Evolutionary conservation across 208 protist species (phyloP).

Genomic region (Wallacemonas sp.): DNA sequence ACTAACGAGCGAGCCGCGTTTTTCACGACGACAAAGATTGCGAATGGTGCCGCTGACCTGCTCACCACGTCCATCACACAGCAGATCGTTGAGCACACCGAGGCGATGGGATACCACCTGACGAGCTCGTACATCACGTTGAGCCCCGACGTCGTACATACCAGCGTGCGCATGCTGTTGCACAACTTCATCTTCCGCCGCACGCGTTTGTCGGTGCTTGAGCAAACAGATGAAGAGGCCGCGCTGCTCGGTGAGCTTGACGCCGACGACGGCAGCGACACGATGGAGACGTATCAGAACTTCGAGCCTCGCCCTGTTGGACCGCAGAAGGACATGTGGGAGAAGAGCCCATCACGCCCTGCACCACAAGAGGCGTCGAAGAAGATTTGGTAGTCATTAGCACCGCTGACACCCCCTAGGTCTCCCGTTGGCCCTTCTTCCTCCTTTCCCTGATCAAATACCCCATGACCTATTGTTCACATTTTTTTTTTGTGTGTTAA

Average conservation of each 20-base stretch:
- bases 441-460: too few relatives aligned
- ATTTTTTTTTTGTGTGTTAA: background rate
- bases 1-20: slow-evolving; percentile 85
- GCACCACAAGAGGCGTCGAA: slow-evolving; percentile 26
- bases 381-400: slow-evolving; percentile 32
- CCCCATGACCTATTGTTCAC: slow-evolving; percentile 9
- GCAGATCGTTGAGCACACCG: slow-evolving; percentile 81
- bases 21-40: slow-evolving; percentile 86
- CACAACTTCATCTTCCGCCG: slow-evolving; percentile 88
- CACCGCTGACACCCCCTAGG: background rate
- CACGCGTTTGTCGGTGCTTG: slow-evolving; percentile 41
- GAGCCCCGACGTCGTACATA: slow-evolving; percentile 84
- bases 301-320: slow-evolving; percentile 60
- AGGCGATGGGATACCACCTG: slow-evolving; percentile 78
- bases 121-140: slow-evolving; percentile 79
- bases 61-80: slow-evolving; percentile 85
- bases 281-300: slow-evolving; percentile 69
- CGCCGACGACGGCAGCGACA: slow-evolving; percentile 33
- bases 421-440: too few relatives aligned
- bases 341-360: slow-evolving; percentile 28
- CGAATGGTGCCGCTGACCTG: slow-evolving; percentile 83
- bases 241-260: slow-evolving; percentile 28
- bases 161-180: slow-evolving; percentile 85
- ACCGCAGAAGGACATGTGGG: slow-evolving; percentile 46
- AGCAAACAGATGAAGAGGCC: slow-evolving; percentile 51